Evolutionary conservation across 768 basidiomycete species (phyloP).

Genomic region (Tulasnella sp.): DNA sequence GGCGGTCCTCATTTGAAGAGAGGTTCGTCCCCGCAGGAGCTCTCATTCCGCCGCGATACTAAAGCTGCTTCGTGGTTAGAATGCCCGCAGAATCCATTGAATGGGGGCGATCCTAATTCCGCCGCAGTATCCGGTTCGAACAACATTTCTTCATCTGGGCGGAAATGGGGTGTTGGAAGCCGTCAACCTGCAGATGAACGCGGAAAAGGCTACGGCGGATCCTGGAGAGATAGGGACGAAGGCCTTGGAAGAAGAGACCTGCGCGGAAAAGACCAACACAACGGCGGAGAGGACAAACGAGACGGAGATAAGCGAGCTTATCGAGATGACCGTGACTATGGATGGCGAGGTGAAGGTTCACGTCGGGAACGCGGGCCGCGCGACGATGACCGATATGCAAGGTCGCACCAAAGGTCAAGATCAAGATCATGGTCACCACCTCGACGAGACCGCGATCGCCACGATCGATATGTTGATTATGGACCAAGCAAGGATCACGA

Average conservation of each 20-base stretch:
- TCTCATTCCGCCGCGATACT: background rate
- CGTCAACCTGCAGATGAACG: background rate
- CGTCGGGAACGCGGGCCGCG: conserved; percentile 18
- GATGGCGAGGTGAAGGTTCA: conserved; percentile 22
- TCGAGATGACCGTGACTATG: too few relatives aligned
- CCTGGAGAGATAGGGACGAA: conserved; percentile 17
- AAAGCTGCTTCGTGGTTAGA: conserved; percentile 10
- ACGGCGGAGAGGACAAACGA: conserved; percentile 8
- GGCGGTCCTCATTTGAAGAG: conserved; percentile 90
- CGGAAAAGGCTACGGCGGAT: background rate
- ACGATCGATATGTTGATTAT: background rate
- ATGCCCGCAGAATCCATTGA: conserved; percentile 18
- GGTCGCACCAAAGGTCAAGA: background rate
- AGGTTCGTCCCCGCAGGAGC: conserved; percentile 34
- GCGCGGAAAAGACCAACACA: conserved; percentile 11
- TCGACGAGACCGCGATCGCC: background rate
- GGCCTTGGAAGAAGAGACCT: conserved; percentile 17
- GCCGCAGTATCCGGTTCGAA: conserved; percentile 15
- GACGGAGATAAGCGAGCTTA: conserved; percentile 18
- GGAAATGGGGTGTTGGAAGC: conserved; percentile 13
- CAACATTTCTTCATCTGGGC: background rate
- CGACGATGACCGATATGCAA: conserved; percentile 14
- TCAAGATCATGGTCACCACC: conserved; percentile 12
- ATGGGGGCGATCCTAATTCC: conserved; percentile 5
- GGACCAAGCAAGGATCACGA: too few relatives aligned